A percentile compares a stretch with the other conserved stretches of the same genome.
phyloP scores from a whole-genome alignment of 495 filamentous ascomycete genomes.

The Sabuloglossum arenarium region DNA sequence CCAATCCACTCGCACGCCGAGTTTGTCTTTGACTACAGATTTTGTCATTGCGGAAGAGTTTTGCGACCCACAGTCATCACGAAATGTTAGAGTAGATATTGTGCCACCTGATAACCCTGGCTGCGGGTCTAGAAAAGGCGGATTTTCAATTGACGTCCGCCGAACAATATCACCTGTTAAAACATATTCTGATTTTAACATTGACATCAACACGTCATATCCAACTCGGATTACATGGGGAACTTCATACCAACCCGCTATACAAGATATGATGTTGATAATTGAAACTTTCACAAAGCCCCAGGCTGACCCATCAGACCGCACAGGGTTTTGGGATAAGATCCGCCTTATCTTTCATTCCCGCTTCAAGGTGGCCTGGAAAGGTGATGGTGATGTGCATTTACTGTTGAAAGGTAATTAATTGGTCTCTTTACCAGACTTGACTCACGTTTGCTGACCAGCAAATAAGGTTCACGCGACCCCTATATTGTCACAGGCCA shows the following conservation, averaged over 20 bases:
- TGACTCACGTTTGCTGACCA: background rate
- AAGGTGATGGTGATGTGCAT: constrained; percentile 88
- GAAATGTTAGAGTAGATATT: constrained; percentile 66
- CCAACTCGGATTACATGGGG: constrained; percentile 93
- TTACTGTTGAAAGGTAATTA: constrained; percentile 75
- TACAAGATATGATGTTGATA: constrained; percentile 99
- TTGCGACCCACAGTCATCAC: constrained; percentile 50
- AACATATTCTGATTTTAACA: constrained; percentile 75
- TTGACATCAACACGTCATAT: constrained; percentile 82
- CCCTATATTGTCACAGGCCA: constrained; percentile 85
- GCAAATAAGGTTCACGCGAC: constrained; percentile 47
- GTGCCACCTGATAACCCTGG: constrained; percentile 39
- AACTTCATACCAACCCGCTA: constrained; percentile 90
- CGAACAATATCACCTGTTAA: constrained; percentile 90
- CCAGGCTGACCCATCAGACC: constrained; percentile 79
- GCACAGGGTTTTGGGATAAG: constrained; percentile 98
- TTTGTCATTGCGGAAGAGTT: constrained; percentile 96
- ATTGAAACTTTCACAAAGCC: constrained; percentile 95
- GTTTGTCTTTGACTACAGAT: constrained; percentile 68
- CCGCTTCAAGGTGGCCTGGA: constrained; percentile 73
- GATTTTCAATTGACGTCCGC: constrained; percentile 67
- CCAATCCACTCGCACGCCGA: constrained; percentile 54
- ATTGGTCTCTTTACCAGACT: background rate
- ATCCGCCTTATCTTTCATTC: constrained; percentile 90
- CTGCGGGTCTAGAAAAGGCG: constrained; percentile 26